Base-by-base conservation (phyloP, 2,329 filamentous ascomycete genomes). In the Beauveria rudraprayagi region DNA sequence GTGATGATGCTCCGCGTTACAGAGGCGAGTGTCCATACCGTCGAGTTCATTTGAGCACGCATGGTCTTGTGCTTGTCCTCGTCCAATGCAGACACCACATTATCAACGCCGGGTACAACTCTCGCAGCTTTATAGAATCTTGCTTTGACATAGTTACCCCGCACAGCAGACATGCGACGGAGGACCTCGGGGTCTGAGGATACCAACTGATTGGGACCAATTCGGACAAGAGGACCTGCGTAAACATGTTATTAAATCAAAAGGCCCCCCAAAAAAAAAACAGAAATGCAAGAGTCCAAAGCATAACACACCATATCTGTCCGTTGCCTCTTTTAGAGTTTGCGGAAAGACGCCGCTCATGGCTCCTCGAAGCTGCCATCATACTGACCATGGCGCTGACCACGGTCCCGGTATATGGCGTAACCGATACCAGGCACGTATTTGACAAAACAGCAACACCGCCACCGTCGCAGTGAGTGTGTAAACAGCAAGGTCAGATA, bases 41-140 rank as follows among this genome's bases (percentile, higher is more conserved):
- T 77, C 1, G 75, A 70, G 5, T 73, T 71, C 76, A 79, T 78
- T 61, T 77, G 75, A 22, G 73, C 71, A n/a, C 77, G 69, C 64
- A 79, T 72, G 5, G 68, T 68, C 44, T 69, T 69, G 62, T 77
- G 75, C 56, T 69, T 68, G 2, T 67, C 73, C 46, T 80, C 78
- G 60, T 84, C 74, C 47, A 77, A 73, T 43, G 77, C 72, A 0
- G 79, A 81, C 41, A 84, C 77, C 6, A 85, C 74, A 62, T 80
- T 83, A 63, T 84, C 78, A 28, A 77, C 72, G n/a, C 78, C 75
- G 0, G 80, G 78, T 61, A 85, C 78, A 63, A 87, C 74, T 16
- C 77, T 75, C 61, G 80, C 73, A 5, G 75, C 77, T 61, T 76
- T 71, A 66, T 83, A 83, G 73, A 79, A 83, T 1, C 64, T 65